A percentile compares a stretch with the other conserved stretches of the same genome.
Evolutionary conservation across 1,284 basidiomycete genomes (phyloP).

Genomic region (Cryptococcus neoformans): DNA sequence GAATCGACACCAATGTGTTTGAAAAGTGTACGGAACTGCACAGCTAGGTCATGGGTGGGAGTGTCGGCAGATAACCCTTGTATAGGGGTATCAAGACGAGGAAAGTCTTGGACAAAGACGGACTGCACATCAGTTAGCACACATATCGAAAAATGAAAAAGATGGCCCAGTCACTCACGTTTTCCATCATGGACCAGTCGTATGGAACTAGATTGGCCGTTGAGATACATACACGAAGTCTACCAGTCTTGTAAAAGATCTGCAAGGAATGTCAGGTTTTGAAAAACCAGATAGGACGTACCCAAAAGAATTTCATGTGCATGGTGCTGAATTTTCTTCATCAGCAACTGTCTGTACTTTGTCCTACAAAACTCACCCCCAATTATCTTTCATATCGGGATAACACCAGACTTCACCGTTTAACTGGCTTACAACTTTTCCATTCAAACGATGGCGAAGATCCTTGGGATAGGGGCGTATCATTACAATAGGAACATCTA

Average conservation of each 20-base stretch:
- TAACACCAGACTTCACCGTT: conserved; percentile 35
- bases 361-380: conserved; percentile 20
- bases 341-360: background rate
- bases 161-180: conserved; percentile 27
- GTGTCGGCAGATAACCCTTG: conserved; percentile 1
- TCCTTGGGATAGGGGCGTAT: conserved; percentile 31
- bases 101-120: conserved; percentile 48
- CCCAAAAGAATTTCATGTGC: conserved; percentile 48
- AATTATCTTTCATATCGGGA: conserved; percentile 33
- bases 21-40: conserved; percentile 39
- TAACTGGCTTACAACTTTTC: conserved; percentile 29
- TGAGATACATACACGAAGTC: conserved; percentile 42
- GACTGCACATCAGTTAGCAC: conserved; percentile 27
- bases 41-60: conserved; percentile 29
- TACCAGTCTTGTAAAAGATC: conserved; percentile 49
- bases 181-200: conserved; percentile 48
- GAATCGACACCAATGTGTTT: conserved; percentile 39
- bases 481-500: conserved; percentile 28
- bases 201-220: conserved; percentile 47
- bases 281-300: conserved; percentile 11
- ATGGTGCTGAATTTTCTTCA: conserved; percentile 12
- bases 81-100: conserved; percentile 14
- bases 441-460: conserved; percentile 20
- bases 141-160: background rate
- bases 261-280: conserved; percentile 6